These are phyloP conservation scores for Kodamaea ohmeri DNA, from an alignment of 1,139 yeast genomes.

Conservation along the genomic window DNA sequence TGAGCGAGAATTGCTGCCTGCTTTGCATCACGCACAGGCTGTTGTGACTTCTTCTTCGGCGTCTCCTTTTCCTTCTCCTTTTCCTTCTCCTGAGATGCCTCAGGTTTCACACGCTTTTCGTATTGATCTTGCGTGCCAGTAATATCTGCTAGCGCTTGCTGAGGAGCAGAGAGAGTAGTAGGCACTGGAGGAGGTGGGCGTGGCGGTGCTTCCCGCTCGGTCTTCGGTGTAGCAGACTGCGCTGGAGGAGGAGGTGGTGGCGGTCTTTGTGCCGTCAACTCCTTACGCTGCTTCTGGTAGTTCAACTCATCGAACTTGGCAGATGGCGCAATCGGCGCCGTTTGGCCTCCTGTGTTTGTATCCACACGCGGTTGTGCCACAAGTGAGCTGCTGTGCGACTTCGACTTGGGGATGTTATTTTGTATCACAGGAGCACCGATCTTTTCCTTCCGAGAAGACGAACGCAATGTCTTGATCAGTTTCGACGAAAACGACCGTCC, in stretches of 20 bases:
- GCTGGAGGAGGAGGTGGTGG: slow-evolving; percentile 25
- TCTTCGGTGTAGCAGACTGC: slow-evolving; percentile 7
- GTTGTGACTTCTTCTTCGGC: slow-evolving; percentile 20
- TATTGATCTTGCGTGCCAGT: slow-evolving; percentile 16
- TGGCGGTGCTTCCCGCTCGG: slow-evolving; percentile 2
- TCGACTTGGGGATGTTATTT: slow-evolving; percentile 41
- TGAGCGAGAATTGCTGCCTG: slow-evolving; percentile 58
- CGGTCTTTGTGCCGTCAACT: slow-evolving; percentile 32
- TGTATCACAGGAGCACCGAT: slow-evolving; percentile 13
- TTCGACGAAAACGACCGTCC: slow-evolving; percentile 43
- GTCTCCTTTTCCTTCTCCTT: slow-evolving; percentile 6
- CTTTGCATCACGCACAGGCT: slow-evolving; percentile 52
- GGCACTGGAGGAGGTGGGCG: slow-evolving; percentile 2
- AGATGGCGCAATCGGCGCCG: slow-evolving; percentile 39
- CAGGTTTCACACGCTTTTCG: slow-evolving; percentile 11
- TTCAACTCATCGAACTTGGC: slow-evolving; percentile 27
- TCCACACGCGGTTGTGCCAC: slow-evolving; percentile 25
- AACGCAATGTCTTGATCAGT: slow-evolving; percentile 35
- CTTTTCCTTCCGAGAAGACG: slow-evolving; percentile 20
- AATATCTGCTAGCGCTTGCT: slow-evolving; percentile 17
- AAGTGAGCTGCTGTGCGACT: slow-evolving; percentile 43
- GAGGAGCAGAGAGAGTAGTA: slow-evolving; percentile 13
- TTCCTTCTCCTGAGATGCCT: too few relatives aligned
- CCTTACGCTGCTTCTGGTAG: slow-evolving; percentile 25
- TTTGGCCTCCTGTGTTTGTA: slow-evolving; percentile 29